Conservation (phyloP, 2,329 filamentous ascomycete species). For the Neodidymelliopsis sp. region DNA sequence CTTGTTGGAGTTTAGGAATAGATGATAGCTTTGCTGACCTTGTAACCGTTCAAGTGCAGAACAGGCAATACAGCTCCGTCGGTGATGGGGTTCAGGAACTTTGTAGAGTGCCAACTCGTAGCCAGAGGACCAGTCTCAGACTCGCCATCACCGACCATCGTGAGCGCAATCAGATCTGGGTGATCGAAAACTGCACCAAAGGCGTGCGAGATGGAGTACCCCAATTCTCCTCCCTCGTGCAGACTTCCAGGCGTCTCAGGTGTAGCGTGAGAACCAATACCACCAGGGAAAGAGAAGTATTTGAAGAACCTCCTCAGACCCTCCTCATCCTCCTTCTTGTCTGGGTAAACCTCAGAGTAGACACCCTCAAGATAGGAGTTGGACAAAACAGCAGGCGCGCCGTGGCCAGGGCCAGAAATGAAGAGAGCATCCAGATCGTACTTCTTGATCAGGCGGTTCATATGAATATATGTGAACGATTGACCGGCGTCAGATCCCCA, state of each 20-base stretch:
- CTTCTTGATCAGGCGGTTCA: slow-evolving; percentile 83
- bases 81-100: slow-evolving; percentile 80
- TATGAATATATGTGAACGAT: slow-evolving; percentile 82
- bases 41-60: slow-evolving; percentile 82
- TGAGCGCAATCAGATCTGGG: slow-evolving; percentile 75
- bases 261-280: slow-evolving; percentile 79
- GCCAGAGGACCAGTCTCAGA: slow-evolving; percentile 82
- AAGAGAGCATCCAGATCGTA: slow-evolving; percentile 77
- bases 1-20: neutral
- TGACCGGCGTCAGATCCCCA: slow-evolving; percentile 84
- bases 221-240: slow-evolving; percentile 81
- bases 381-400: slow-evolving; percentile 77
- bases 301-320: slow-evolving; percentile 82
- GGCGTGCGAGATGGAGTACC: slow-evolving; percentile 81
- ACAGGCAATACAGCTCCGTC: slow-evolving; percentile 81
- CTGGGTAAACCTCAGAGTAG: slow-evolving; percentile 79
- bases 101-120: slow-evolving; percentile 82
- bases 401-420: slow-evolving; percentile 79
- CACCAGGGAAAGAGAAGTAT: slow-evolving; percentile 82
- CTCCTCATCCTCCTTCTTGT: slow-evolving; percentile 72
- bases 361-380: slow-evolving; percentile 80
- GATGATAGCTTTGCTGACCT: slow-evolving; percentile 60
- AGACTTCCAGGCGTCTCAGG: slow-evolving; percentile 80
- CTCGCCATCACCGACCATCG: slow-evolving; percentile 82
- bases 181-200: slow-evolving; percentile 80